Evolutionary conservation across 768 basidiomycete species (phyloP), one percentile per base, ranked within the genome.

Genomic region (Lactifluus volemus): DNA sequence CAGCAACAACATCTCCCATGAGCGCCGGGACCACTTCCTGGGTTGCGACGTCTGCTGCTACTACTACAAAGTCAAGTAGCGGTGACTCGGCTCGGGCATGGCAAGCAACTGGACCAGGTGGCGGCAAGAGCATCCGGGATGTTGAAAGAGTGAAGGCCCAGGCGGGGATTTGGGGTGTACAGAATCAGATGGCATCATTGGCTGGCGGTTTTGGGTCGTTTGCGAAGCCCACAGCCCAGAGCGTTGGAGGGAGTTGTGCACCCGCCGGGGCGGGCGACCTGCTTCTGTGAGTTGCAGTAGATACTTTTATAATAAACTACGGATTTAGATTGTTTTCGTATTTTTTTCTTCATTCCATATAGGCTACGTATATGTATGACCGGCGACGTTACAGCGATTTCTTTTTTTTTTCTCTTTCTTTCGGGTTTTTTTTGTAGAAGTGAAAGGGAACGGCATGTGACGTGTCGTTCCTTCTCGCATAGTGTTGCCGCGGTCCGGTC

Each of bases 81-180:
- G 74, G 80, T 64, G 94, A 97, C 79, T 95, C 42, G 87, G 86
- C 32, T 66, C 75, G 25, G 19, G 38, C 10, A 47, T 51, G 6
- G 57, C 77, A 12, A 67, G 56, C 38, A 63, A 77, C 81, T 56
- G 49, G 42, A 4, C 17, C 17, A 47, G 44, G 3, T 11, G 44
- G 51, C 60, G 4, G 53, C 41, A 92, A 93, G 78, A 89, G 86
- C 48, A 95, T 96, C 69, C 88, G 88, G 73, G 93, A 92, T 68
- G 70, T 97, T 65, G 89, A 92, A 75, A 85, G 83, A 74, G 93
- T 96, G 76, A 93, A 94, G 76, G 81, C 85, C 3, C 81, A 81
- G 70, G 84, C 86, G 21, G 83, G 82, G 10, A 81, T 97, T 38
- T 97, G 94, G 94, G 90, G 88, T 3, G 60, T 68, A 2, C 66